phyloP scores from a whole-genome alignment of 768 basidiomycete genomes.

The Agaricus blazei region DNA sequence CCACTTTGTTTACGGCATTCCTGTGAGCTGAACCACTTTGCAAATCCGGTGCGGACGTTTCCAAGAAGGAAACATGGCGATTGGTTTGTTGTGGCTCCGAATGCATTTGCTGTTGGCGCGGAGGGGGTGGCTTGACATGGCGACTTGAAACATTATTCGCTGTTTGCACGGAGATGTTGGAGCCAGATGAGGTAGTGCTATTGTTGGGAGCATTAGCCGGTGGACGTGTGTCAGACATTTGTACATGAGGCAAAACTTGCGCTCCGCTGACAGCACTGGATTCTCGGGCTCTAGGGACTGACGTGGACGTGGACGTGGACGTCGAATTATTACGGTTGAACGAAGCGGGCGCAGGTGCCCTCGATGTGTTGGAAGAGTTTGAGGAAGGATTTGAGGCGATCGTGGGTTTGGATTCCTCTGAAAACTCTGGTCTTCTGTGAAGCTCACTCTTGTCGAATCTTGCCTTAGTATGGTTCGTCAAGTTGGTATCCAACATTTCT shows the following conservation, averaged over 20 bases:
- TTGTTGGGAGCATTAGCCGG: conserved; percentile 21
- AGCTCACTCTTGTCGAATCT: conserved; percentile 67
- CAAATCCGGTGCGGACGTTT: background rate
- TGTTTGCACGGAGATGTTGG: conserved; percentile 12
- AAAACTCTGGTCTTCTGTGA: conserved; percentile 67
- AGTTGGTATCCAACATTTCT: background rate
- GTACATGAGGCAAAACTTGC: background rate
- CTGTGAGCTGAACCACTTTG: background rate
- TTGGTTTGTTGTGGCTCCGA: background rate
- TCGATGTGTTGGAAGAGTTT: background rate
- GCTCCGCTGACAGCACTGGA: background rate
- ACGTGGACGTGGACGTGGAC: background rate
- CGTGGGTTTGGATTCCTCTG: conserved; percentile 33
- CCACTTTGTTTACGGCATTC: conserved; percentile 9
- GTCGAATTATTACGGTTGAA: conserved; percentile 1
- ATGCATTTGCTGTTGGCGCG: conserved; percentile 4
- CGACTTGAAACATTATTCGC: background rate
- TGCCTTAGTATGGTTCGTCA: conserved; percentile 29
- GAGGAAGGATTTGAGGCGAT: conserved; percentile 5
- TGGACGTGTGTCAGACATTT: background rate
- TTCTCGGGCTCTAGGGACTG: background rate
- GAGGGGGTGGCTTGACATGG: background rate
- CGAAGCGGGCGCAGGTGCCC: background rate
- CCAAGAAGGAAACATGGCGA: conserved; percentile 13
- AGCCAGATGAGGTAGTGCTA: conserved; percentile 21